Evolutionary conservation across 768 basidiomycete species (phyloP), one percentile per base, ranked within the genome.

Genomic region (Dacryopinax primogenitus): DNA sequence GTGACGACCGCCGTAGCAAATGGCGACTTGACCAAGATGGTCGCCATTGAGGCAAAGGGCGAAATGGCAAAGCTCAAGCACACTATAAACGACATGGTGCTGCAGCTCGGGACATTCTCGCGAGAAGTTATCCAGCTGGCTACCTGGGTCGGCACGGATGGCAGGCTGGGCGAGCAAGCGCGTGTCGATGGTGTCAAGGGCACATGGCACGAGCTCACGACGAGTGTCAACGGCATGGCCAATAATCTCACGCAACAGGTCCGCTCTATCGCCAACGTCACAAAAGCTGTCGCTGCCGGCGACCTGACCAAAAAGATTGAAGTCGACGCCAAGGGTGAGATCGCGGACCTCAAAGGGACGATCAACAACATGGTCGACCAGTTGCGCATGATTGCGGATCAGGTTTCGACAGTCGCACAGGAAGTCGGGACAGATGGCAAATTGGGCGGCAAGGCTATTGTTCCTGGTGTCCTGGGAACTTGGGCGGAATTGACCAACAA

Each of bases 1-100:
- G 90, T 92, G 63, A 92, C 90, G 1, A 92, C 88, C 3, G 90
- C 90, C 16, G 92, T 96, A 66, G 93, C 93, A 21, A 83, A 84
- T 45, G 93, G 93, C 34, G 92, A 97, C 73, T 78, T 92, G 78
- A 90, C 87, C 1, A 89, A 91, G 76, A 93, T 91, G 79, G 91
- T 97, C 72, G 88, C 91, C 70, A 92, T 97, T 67, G 84, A 87
- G 67, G 79, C 75, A 2, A 87, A 90, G 28, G 93, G 93, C 62
- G 92, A 95, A 72, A 94, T 95, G 86, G 82, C 82, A 16, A 87
- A 87, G 16, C 79, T 91, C 75, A 90, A 89, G 32, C 68, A 84
- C 68, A 89, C 87, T 0, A 86, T 90, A 69, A 90, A 89, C 72
- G 81, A 81, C 66, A 90, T 89, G 88, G 86, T 87, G 66, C 79